Evolutionary conservation across 805 yeast genomes (phyloP), one percentile per base, ranked within the genome.

Genomic region (Wickerhamomyces kurtzmanii): DNA sequence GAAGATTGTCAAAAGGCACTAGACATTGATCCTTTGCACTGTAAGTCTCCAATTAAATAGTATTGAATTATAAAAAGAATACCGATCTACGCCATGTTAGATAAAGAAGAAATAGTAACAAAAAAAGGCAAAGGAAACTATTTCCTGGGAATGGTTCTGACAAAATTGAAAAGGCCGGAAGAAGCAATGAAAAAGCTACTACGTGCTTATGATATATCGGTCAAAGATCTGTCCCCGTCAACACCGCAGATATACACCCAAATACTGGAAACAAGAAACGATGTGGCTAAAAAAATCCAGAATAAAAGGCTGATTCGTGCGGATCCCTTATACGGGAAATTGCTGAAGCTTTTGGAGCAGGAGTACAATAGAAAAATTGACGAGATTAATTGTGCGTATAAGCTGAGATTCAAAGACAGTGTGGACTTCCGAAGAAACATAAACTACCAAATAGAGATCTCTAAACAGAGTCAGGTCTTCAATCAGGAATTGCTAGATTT

Each of bases 131-230:
- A 17, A 12, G 31, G 29, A 9, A 15, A 20, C 17, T 30, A 15
- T 11, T 23, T 15, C 15, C 31, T 38, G 18, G 56, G 49, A 13
- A 37, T 44, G 16, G 50, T 47, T 2, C 35, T 42, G 23, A 28
- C 35, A 8, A 46, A 36, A 13, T 33, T 46, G n/a, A 41, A 32
- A 12, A 31, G 49, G n/a, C 43, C 52, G 3, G 37, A 33, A 15
- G 39, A 38, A 26, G 52, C 54, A 2, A 37, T 44, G 17, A 26
- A 31, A 5, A 37, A 47, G 17, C 27, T 45, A 24, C 30, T 29
- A 17, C 33, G 27, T n/a, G 57, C 55, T 2, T 50, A 51, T 29
- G 39, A 37, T 4, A 22, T 40, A 15, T 49, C 56, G 3, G 24
- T 51, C 23, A 23, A 24, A 15, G 24, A 34, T 14, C 31, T 34